Evolutionary conservation across 1,139 yeast genomes (phyloP).

Genomic region (Suhomyces atakaporum): DNA sequence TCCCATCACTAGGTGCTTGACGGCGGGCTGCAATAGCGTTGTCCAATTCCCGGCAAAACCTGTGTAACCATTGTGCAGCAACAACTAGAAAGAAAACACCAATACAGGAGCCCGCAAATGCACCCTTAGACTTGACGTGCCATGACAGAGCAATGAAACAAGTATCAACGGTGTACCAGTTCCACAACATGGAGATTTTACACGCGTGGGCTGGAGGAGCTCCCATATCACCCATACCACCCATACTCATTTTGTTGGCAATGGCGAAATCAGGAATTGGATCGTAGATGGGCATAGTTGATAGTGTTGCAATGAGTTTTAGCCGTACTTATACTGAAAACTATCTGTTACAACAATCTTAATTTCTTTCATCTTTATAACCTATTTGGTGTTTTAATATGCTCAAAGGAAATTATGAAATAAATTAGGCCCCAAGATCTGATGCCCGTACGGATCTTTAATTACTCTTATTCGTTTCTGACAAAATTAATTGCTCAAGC

Average conservation of each 20-base stretch:
- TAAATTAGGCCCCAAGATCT: too few relatives aligned
- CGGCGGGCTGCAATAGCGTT: slow-evolving; percentile 29
- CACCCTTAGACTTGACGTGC: slow-evolving; percentile 61
- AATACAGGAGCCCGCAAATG: slow-evolving; percentile 71
- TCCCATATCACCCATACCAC: slow-evolving; percentile 12
- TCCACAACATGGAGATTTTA: slow-evolving; percentile 46
- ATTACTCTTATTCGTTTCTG: too few relatives aligned
- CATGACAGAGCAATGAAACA: slow-evolving; percentile 66
- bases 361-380: too few relatives aligned
- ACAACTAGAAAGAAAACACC: slow-evolving; percentile 62
- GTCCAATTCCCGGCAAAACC: slow-evolving; percentile 60
- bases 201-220: slow-evolving; percentile 22
- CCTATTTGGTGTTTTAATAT: too few relatives aligned
- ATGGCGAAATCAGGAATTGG: slow-evolving; percentile 5
- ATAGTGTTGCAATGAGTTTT: too few relatives aligned
- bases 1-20: neutral
- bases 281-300: slow-evolving; percentile 9
- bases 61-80: slow-evolving; percentile 57
- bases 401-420: too few relatives aligned
- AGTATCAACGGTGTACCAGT: slow-evolving; percentile 55
- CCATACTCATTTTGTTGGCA: slow-evolving; percentile 17
- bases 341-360: too few relatives aligned
- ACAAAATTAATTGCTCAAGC: too few relatives aligned
- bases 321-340: neutral
- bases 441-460: too few relatives aligned